phyloP scores from a whole-genome alignment of 2,329 filamentous ascomycete species.

The Aureobasidium sp. region DNA sequence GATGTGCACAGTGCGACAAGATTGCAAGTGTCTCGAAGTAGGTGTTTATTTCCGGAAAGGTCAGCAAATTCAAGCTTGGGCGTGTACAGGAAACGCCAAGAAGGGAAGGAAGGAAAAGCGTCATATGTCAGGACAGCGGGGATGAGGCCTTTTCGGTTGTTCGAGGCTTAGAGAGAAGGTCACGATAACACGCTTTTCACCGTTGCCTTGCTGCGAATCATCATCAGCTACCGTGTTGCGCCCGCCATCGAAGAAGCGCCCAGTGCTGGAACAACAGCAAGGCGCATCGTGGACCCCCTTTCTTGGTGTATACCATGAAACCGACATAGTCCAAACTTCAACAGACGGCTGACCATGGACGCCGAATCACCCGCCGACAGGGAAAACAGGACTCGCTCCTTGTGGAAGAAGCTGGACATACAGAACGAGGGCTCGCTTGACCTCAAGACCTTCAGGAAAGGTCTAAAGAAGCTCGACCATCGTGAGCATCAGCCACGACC shows the following conservation, averaged over 20 bases:
- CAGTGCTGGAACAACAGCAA: neutral
- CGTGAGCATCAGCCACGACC: slow-evolving; percentile 47
- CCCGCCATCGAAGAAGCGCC: neutral
- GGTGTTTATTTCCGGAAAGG: neutral
- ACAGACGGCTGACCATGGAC: slow-evolving; percentile 48
- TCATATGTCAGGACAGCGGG: slow-evolving; percentile 7
- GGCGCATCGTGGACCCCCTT: neutral
- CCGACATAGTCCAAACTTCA: slow-evolving; percentile 17
- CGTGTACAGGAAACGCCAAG: neutral
- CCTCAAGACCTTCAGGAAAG: slow-evolving; percentile 73
- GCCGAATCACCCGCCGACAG: slow-evolving; percentile 68
- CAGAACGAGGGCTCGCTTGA: slow-evolving; percentile 72
- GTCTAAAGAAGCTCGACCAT: slow-evolving; percentile 82
- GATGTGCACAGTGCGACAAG: neutral
- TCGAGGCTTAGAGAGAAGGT: neutral
- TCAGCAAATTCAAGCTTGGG: slow-evolving; percentile 3
- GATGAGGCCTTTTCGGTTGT: slow-evolving; percentile 7
- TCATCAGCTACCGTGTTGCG: neutral
- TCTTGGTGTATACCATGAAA: slow-evolving; percentile 15
- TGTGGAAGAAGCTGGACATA: slow-evolving; percentile 79
- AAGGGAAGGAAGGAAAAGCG: slow-evolving; percentile 5
- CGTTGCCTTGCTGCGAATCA: neutral
- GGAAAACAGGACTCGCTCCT: slow-evolving; percentile 70
- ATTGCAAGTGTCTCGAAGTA: neutral
- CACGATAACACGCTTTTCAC: slow-evolving; percentile 3